A percentile compares a stretch with the other conserved stretches of the same genome.
phyloP scores from a whole-genome alignment of 2,329 filamentous ascomycete genomes.

The Aspergillus niger region DNA sequence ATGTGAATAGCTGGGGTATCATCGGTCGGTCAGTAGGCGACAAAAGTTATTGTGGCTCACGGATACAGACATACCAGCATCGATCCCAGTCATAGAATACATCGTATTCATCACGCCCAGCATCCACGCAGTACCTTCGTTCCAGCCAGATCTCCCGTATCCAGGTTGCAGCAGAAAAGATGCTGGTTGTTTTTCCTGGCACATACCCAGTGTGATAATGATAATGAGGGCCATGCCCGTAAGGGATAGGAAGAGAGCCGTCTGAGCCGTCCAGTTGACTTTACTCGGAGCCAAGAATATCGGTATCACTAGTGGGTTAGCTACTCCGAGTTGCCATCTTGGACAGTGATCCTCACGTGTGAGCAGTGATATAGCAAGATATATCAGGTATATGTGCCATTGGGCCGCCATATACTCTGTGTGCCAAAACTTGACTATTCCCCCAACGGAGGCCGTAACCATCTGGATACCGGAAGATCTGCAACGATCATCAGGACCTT shows the following conservation, averaged over 20 bases:
- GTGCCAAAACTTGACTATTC: background rate
- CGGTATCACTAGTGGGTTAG: background rate
- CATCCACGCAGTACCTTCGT: slow-evolving; percentile 1
- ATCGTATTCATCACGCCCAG: background rate
- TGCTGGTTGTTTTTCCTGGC: background rate
- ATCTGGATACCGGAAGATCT: background rate
- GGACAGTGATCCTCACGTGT: background rate
- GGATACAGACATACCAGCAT: background rate
- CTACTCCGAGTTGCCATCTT: background rate
- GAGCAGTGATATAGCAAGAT: background rate
- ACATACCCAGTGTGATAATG: background rate
- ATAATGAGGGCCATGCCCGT: background rate
- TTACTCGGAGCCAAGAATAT: background rate
- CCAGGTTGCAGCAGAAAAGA: background rate
- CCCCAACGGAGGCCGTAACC: background rate
- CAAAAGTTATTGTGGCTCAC: no score
- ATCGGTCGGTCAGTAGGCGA: background rate
- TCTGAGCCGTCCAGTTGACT: background rate
- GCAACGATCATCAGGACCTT: background rate
- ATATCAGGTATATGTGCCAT: background rate
- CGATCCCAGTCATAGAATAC: background rate
- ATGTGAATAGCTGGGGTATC: background rate
- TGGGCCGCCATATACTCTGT: background rate
- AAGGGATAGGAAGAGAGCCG: background rate
- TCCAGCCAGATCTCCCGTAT: background rate